phyloP scores from a whole-genome alignment of 83 land plant species.

The Thuja plicata region DNA sequence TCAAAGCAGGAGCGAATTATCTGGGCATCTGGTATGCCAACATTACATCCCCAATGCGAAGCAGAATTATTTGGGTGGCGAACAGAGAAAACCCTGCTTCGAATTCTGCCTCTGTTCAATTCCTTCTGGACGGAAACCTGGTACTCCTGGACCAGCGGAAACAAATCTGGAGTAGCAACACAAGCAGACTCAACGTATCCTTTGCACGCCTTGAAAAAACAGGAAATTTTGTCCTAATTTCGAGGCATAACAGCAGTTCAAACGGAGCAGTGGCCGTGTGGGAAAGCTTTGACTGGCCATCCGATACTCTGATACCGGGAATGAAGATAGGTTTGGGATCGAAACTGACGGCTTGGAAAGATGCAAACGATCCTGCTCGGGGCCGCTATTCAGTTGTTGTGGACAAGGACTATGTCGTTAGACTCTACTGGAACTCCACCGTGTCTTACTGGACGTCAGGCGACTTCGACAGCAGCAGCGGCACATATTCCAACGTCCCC shows the following conservation, averaged over 20 bases:
- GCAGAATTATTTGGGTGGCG: neutral
- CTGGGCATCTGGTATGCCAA: conserved; percentile 3
- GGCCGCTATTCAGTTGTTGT: neutral
- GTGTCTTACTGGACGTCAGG: neutral
- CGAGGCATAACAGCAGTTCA: neutral
- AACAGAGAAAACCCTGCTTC: neutral
- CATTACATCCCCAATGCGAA: neutral
- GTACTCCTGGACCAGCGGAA: neutral
- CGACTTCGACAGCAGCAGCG: neutral
- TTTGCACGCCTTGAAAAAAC: neutral
- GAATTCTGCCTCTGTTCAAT: neutral
- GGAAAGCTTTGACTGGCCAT: neutral
- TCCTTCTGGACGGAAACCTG: neutral
- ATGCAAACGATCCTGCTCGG: neutral
- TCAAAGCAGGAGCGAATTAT: neutral
- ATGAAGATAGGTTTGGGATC: neutral
- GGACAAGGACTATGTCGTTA: neutral
- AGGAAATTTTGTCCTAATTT: neutral
- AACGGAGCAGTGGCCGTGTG: neutral
- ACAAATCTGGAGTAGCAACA: neutral
- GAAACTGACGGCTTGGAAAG: neutral
- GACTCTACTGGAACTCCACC: neutral
- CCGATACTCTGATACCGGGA: neutral
- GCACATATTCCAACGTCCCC: neutral
- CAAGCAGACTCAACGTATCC: neutral